These are phyloP conservation scores for Amaranthus tricolor DNA, from an alignment of 179 eudicot genomes.

Conservation along the genomic window DNA sequence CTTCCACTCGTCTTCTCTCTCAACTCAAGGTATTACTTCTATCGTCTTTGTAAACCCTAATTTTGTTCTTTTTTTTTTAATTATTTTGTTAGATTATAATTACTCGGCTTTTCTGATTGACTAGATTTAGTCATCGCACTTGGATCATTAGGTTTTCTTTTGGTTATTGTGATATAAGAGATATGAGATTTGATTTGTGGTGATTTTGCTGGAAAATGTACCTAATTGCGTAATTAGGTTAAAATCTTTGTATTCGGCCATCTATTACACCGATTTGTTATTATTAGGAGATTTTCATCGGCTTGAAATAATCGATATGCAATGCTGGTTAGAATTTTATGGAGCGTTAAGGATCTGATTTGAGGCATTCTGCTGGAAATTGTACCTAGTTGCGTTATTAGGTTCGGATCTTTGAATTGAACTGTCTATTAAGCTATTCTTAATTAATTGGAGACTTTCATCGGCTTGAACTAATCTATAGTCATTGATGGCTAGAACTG, in stretches of 20 bases:
- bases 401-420: not conserved
- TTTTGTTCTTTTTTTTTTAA: not conserved
- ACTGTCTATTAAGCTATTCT: not conserved
- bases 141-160: not conserved
- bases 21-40: conserved; percentile 63
- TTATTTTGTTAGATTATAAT: not conserved
- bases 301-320: too few species aligned
- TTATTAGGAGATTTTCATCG: too few species aligned
- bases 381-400: not conserved
- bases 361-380: not conserved
- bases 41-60: conserved; percentile 18
- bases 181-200: not conserved
- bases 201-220: not conserved
- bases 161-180: not conserved
- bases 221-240: not conserved
- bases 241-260: not conserved
- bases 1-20: conserved; percentile 53
- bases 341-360: not conserved
- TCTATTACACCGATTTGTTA: not conserved
- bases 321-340: too few species aligned
- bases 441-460: too few species aligned
- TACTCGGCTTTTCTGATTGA: not conserved
- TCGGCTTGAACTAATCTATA: too few species aligned
- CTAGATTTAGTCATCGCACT: not conserved
- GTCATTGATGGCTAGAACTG: too few species aligned